Evolutionary conservation across 495 filamentous ascomycete species (phyloP).

Genomic region (Penicillium soppii): DNA sequence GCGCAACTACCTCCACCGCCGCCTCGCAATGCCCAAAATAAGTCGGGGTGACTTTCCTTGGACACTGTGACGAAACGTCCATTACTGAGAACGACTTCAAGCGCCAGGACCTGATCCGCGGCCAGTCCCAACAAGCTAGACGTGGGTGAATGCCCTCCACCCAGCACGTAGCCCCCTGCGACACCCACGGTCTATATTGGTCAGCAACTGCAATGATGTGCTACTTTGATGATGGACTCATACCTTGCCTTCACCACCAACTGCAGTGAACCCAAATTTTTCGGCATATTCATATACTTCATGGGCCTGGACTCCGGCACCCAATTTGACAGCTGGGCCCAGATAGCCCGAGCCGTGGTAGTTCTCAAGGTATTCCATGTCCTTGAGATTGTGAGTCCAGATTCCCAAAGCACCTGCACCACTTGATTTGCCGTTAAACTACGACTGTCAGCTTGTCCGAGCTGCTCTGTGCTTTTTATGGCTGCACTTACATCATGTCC

Average conservation of each 20-base stretch:
- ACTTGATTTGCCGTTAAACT: conserved; percentile 55
- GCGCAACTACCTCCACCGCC: conserved; percentile 19
- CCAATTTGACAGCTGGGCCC: conserved; percentile 55
- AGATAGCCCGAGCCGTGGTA: conserved; percentile 37
- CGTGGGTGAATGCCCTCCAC: conserved; percentile 50
- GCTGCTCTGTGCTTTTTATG: neutral
- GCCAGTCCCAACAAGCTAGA: conserved; percentile 52
- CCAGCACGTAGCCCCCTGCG: conserved; percentile 43
- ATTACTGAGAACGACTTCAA: conserved; percentile 55
- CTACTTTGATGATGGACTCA: neutral
- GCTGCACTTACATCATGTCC: conserved; percentile 51
- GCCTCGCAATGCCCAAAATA: conserved; percentile 56
- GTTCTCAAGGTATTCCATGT: conserved; percentile 33
- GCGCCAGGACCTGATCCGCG: conserved; percentile 48
- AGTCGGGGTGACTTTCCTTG: conserved; percentile 49
- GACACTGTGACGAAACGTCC: conserved; percentile 53
- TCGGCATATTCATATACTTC: conserved; percentile 51
- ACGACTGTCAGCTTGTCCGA: neutral
- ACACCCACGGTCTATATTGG: conserved; percentile 32
- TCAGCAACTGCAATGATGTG: neutral
- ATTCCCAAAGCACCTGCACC: conserved; percentile 55
- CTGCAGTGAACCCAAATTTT: conserved; percentile 45
- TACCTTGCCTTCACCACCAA: conserved; percentile 53
- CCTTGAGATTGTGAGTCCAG: conserved; percentile 62
- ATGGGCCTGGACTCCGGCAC: conserved; percentile 54